Base-by-base conservation (phyloP, 2,329 filamentous ascomycete genomes). In the Paraphoma sp. region DNA sequence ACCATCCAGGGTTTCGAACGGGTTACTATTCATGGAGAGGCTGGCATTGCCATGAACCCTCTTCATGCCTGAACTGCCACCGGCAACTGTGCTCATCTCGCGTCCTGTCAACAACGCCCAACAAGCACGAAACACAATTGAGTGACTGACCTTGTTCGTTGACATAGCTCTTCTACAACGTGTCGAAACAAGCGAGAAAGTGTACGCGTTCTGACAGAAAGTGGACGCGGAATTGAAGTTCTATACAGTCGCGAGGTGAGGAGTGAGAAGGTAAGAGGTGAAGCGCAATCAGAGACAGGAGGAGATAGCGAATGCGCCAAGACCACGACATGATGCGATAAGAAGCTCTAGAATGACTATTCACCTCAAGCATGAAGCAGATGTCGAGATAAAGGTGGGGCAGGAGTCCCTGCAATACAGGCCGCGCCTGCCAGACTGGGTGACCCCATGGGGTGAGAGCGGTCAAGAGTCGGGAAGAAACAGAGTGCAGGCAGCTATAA, bases 141-240 rank as follows among this genome's bases (percentile, higher is more conserved):
- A 45, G n/a, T 46, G 17, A 63, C 57, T 59, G 16, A 63, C 60
- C 51, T 61, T 43, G 12, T 51, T 51, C 14, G 48, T 16, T 33
- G 30, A 31, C 48, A 51, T 51, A 16, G 29, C 18, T 38, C 28
- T 14, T 14, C 14, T 47, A 28, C 29, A 9, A 18, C 7, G 17
- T 28, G n/a, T 16, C 14, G 33, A 10, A 36, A 36, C 33, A 36
- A 36, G 33, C 33, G 33, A 36, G 5, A 36, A 14, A 3, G 33
- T 36, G 33, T 36, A 36, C 6, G 9, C 14, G 33, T 10, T 36
- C 10, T 14, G 33, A 14, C 33, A 14, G 7, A 36, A 14, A 3
- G 33, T 6, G 3, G 14, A 4, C 9, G 33, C 10, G 33, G 14
- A 36, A 6, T 10, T 6, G 33, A 36, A 23, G 23, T 23, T 23